Base-by-base conservation (phyloP, 352 stramenopile species). In the Phytophthora quininea region DNA sequence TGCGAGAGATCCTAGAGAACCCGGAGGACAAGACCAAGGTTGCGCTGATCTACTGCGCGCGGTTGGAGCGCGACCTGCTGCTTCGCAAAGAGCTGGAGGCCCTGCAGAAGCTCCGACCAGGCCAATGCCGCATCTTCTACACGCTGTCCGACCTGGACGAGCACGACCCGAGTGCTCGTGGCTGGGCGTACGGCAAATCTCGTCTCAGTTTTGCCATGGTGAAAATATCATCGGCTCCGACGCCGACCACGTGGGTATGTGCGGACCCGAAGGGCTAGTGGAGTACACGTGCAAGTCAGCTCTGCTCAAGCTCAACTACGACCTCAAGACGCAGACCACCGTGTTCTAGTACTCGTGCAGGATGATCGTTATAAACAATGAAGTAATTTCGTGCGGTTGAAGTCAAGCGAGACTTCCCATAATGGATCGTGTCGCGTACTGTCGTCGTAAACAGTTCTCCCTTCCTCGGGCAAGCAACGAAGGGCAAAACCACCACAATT, bases 191-290 rank as follows among this genome's bases (percentile, higher is more conserved):
- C 64, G 90, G 82, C 31, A 84, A 73, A 30, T 90, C 88, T 54
- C 98, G 97, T 62, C 91, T 98, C 57, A 91, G 67, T 5, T 86
- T 86, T 32, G 80, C 93, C 14, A 98, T 98, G 92, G 87, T 96
- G 66, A 77, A 27, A 69, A 78, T 29, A 77, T 97, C 65, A 82
- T 98, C 33, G 86, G 83, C 48, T 76, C 58, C 38, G 81, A 92
- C 55, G 86, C 64, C 30, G 78, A 82, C 49, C 88, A 88, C 49
- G 77, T 92, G 3, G 82, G 97, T 58, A 86, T 98, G 80, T 99
- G 96, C 73, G 96, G 96, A 4, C 96, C 96, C n/a, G 88, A 92
- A 15, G 85, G 90, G 6, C 97, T 99, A 92, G 91, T 99, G 51
- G 94, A 98, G 79, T 95, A 96, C 73, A 92, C 92, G 8, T 98